Evolutionary conservation across 2,329 filamentous ascomycete genomes (phyloP), one percentile per base, ranked within the genome.

Genomic region (Penicillium vulpinum): DNA sequence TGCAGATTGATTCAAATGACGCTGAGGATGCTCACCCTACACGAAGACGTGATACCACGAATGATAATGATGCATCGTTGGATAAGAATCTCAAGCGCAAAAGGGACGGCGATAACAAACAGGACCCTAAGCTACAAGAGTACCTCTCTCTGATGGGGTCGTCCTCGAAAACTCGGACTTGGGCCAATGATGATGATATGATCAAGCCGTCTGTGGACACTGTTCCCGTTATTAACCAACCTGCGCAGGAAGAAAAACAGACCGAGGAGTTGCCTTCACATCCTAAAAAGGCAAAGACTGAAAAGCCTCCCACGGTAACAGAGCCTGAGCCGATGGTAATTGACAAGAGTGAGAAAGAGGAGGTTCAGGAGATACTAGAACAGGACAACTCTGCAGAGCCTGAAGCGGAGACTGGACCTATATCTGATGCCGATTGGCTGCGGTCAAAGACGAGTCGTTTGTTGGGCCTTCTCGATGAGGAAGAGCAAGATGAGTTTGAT

Each of bases 351-450:
- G 65, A 47, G 11, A 58, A 58, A 29, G 48, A 59, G 7, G 65
- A 67, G 16, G 56, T 51, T 49, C 59, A 63, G 36, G 51, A 64
- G 33, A 51, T 57, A 11, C 35, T 28, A 21, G 62, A 59, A 28
- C 55, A 65, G 22, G 61, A 66, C 26, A 58, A 60, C 10, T 51
- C 58, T 28, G 61, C 67, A 41, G 62, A 66, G 26, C 41, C 59
- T 56, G 67, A 64, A 54, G 70, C 64, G 22, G 68, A 70, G 47
- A 67, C 72, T 24, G 70, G 70, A 33, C 73, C 73, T 31, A 71
- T 77, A 44, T 88, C 88, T 22, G 92, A 97, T 75, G 86, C 88
- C 59, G 92, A 97, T 74, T 99, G 94, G 94, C 81, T 97, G 65
- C 87, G 93, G 56, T 93, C 90, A 61, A 86, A 90, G 65, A 97